Conservation (phyloP, 495 filamentous ascomycete genomes). For the Bryoglossum gracile region DNA sequence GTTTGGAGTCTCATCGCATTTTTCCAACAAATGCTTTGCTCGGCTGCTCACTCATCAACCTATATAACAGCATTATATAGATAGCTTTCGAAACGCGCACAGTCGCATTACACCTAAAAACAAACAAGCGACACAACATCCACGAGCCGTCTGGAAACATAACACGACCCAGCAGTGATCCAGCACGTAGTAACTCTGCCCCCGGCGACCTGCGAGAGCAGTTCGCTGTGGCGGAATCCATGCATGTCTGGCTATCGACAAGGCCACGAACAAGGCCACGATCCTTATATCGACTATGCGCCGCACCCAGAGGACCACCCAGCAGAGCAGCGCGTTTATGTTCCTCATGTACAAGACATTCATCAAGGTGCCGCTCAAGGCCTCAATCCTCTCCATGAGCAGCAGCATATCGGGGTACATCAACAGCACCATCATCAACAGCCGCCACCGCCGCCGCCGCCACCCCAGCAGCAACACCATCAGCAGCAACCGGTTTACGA, state of each 20-base stretch:
- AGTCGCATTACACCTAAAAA: slow-evolving; percentile 24
- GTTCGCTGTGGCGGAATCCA: slow-evolving; percentile 66
- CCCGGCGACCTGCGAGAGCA: slow-evolving; percentile 60
- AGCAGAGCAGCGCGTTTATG: slow-evolving; percentile 48
- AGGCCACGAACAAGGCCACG: slow-evolving; percentile 19
- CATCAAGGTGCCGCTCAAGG: slow-evolving; percentile 22
- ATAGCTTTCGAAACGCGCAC: slow-evolving; percentile 23
- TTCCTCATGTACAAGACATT: slow-evolving; percentile 36
- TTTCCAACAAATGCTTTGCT: slow-evolving; percentile 16
- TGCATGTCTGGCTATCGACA: slow-evolving; percentile 47
- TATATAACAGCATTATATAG: slow-evolving; percentile 23
- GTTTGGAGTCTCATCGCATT: slow-evolving; percentile 19
- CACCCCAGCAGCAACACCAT: slow-evolving; percentile 36
- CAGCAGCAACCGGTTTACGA: slow-evolving; percentile 31
- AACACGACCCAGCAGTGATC: slow-evolving; percentile 21
- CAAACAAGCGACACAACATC: slow-evolving; percentile 19
- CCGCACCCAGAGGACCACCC: slow-evolving; percentile 48
- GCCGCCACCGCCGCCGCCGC: no score
- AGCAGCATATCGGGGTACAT: slow-evolving; percentile 14
- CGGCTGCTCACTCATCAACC: slow-evolving; percentile 14
- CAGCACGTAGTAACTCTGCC: slow-evolving; percentile 24
- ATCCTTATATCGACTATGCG: slow-evolving; percentile 45
- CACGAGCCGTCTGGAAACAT: slow-evolving; percentile 22
- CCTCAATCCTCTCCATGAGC: slow-evolving; percentile 17
- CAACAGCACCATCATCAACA: slow-evolving; percentile 41